Conservation (phyloP, 768 basidiomycete genomes). For the Lanmaoa pseudosensibilis region DNA sequence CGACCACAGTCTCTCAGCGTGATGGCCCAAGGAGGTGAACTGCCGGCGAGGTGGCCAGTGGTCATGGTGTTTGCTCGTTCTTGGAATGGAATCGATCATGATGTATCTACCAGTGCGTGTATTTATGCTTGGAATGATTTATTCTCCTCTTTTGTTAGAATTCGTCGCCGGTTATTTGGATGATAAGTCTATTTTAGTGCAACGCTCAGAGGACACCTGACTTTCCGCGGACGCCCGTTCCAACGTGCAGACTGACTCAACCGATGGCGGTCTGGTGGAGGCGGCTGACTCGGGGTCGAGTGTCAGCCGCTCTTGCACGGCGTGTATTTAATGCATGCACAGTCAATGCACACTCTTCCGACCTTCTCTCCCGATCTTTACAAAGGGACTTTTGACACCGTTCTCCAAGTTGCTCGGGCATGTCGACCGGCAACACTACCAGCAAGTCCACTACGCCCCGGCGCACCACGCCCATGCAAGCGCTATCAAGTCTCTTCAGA, state of each 20-base stretch:
- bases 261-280: neutral
- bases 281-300: conserved; percentile 11
- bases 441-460: conserved; percentile 9
- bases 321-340: neutral
- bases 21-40: too few species aligned
- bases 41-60: too few species aligned
- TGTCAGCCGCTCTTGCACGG: conserved; percentile 8
- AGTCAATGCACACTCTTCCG: neutral
- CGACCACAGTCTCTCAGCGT: too few species aligned
- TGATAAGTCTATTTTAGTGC: neutral
- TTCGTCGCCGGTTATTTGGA: neutral
- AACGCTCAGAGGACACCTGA: neutral
- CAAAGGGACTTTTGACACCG: neutral
- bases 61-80: too few species aligned
- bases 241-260: neutral
- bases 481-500: conserved; percentile 22
- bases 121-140: too few species aligned
- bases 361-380: neutral
- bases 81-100: too few species aligned
- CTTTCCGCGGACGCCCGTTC: neutral
- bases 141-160: neutral
- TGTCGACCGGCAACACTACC: conserved; percentile 5
- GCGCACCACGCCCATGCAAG: conserved; percentile 12
- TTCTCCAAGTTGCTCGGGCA: neutral
- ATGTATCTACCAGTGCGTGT: too few species aligned